Base-by-base conservation (phyloP, 192 early-diverging fungal genomes). In the Umbelopsis sp. region DNA sequence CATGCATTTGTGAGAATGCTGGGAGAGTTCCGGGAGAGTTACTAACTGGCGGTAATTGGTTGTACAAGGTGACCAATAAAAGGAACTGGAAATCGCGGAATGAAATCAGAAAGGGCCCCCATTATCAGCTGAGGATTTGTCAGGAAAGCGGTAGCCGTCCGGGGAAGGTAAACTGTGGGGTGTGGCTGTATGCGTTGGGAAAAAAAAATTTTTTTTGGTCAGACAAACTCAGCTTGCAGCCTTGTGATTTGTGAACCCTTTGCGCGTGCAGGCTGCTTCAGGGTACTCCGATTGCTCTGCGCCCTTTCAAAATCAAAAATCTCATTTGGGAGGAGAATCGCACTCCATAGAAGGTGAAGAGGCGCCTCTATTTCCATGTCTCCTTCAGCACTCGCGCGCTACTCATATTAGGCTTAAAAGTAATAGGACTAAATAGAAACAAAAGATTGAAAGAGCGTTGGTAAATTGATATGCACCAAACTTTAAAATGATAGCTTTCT, bases 161-260 rank as follows among this genome's bases (percentile, higher is more conserved):
- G 47, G 47, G 47, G 47, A 49, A 49, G 47, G 47, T 49, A 49
- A 44, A 49, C 47, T 49, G 47, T 49, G 47, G 47, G 47, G 47
- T 49, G 47, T 1, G 47, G 47, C 47, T 49, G 47, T n/a, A 49
- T 49, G 47, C n/a, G n/a, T 21, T 49, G 47, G 47, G 47, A 49
- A 49, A 49, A 49, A 41, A 41, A 6, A 11, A n/a, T n/a, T n/a
- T 44, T 44, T 49, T 1, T 16, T 17, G 16, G 16, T 49, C 16
- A 17, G 47, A 49, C 47, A 17, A 49, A n/a, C 47, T 49, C 47
- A 17, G 47, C n/a, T 49, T 49, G 47, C 47, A 6, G 47, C n/a
- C 47, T 49, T 49, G 47, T 49, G 47, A 49, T 49, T 49, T 49
- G 47, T 49, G 47, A 21, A 21, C 47, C 47, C 7, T 12, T 49